phyloP scores from a whole-genome alignment of 306 rosid species.

The Datisca glomerata region DNA sequence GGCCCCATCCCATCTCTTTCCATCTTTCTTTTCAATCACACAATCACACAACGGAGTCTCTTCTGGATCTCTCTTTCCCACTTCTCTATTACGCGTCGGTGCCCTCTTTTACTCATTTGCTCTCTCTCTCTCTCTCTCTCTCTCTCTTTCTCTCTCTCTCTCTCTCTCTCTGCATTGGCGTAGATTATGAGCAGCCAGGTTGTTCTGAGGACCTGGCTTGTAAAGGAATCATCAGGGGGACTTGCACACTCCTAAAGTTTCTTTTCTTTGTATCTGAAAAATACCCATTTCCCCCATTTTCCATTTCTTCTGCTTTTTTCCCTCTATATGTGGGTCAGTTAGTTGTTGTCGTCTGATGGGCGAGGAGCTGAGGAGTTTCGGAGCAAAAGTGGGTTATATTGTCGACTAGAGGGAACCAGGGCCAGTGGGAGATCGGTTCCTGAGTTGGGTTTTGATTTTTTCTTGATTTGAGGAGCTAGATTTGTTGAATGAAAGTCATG shows the following conservation, averaged over 20 bases:
- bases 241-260: background rate
- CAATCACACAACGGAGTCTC: no score
- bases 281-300: slow-evolving; percentile 10
- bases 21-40: background rate
- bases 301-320: slow-evolving; percentile 11
- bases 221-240: slow-evolving; percentile 21
- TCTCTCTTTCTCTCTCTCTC: slow-evolving; percentile 8
- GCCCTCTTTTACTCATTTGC: slow-evolving; percentile 19
- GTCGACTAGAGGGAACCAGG: slow-evolving; percentile 7
- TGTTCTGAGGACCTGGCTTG: slow-evolving; percentile 25
- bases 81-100: slow-evolving; percentile 69
- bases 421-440: slow-evolving; percentile 20
- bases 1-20: slow-evolving; percentile 4
- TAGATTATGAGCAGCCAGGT: slow-evolving; percentile 35
- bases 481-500: slow-evolving; percentile 27
- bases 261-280: background rate
- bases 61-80: slow-evolving; percentile 30
- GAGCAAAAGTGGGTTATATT: slow-evolving; percentile 32
- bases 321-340: slow-evolving; percentile 12
- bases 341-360: slow-evolving; percentile 24
- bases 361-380: slow-evolving; percentile 6
- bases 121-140: slow-evolving; percentile 9
- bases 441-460: slow-evolving; percentile 10
- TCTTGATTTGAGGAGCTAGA: slow-evolving; percentile 4
- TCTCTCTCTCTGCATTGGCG: slow-evolving; percentile 13